These are phyloP conservation scores for Insectozyma bohioensis DNA, from an alignment of 1,139 yeast genomes.

Conservation along the genomic window DNA sequence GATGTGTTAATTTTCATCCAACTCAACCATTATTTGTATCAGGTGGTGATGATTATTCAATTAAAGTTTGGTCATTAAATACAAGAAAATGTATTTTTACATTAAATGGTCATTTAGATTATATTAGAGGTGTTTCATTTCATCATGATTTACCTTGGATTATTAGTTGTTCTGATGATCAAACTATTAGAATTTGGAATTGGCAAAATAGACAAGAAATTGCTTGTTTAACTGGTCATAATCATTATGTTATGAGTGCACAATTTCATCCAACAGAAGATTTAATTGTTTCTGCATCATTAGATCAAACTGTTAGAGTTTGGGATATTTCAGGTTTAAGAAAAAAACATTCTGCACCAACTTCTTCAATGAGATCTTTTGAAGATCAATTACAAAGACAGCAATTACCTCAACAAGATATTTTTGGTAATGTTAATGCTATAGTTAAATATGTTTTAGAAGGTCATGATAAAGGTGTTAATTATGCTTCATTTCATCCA, in stretches of 20 bases:
- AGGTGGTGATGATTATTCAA: constrained; percentile 95
- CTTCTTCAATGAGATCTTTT: constrained; percentile 50
- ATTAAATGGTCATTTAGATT: constrained; percentile 90
- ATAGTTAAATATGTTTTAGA: constrained; percentile 94
- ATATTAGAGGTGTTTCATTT: constrained; percentile 90
- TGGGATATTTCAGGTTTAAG: constrained; percentile 98
- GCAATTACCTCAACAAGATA: constrained; percentile 81
- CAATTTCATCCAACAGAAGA: constrained; percentile 97
- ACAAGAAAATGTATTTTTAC: constrained; percentile 91
- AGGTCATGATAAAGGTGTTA: constrained; percentile 98
- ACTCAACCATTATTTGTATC: constrained; percentile 96
- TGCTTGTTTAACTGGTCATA: constrained; percentile 97
- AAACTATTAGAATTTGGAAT: constrained; percentile 98
- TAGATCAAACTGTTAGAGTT: constrained; percentile 98
- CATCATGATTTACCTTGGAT: constrained; percentile 98
- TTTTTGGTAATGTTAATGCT: constrained; percentile 92
- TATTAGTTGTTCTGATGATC: constrained; percentile 94
- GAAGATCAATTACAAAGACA: constrained; percentile 81
- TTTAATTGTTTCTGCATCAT: constrained; percentile 89
- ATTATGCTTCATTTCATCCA: constrained; percentile 98
- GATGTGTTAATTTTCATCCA: constrained; percentile 94
- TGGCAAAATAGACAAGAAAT: constrained; percentile 99
- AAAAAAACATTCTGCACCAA: constrained; percentile 92
- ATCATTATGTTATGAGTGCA: constrained; percentile 97
- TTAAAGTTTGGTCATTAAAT: constrained; percentile 94